Evolutionary conservation across 352 stramenopile species (phyloP), one percentile per base, ranked within the genome.

Genomic region (Pythium dissimile): DNA sequence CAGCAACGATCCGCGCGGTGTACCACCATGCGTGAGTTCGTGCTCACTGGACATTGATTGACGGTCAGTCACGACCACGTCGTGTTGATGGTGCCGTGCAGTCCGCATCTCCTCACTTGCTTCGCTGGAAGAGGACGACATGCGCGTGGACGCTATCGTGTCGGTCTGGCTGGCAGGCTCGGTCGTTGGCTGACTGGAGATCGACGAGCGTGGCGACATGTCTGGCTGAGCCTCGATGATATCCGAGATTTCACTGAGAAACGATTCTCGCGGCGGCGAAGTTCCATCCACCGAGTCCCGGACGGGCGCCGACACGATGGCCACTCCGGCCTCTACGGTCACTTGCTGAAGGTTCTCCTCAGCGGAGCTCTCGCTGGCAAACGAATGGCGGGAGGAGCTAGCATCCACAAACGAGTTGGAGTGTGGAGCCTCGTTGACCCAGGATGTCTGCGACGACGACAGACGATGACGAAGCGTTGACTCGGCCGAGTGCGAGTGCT

Each of bases 321-420:
- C 49, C 20, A 56, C 49, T 5, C 37, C 24, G 1, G 37, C 49
- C 9, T 56, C 49, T 8, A 43, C 37, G 23, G n/a, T 50, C 9
- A 26, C 52, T 21, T 38, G 30, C 18, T 49, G 23, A 2, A 38
- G 21, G 11, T 38, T 24, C 2, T 66, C 50, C 11, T 47, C 49
- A 16, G 28, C 43, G 4, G 57, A 64, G 15, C 51, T 30, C 24
- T 60, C 59, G 20, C 59, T 66, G 12, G 56, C 59, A 41, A 66
- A 66, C 31, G 59, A 66, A 15, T 66, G 59, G 9, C 56, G 47
- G 18, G 50, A 18, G 13, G 26, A 46, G 18, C 47, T 47, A 9
- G 39, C 38, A 21, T 52, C 27, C 28, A 58, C 48, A 27, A 64
- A 64, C 8, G 56, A 57, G 31, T 58, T 56, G 6, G 56, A 34